Evolutionary conservation across 108 stramenopile species (phyloP), one percentile per base, ranked within the genome.

Genomic region (Fistulifera pelliculosa): DNA sequence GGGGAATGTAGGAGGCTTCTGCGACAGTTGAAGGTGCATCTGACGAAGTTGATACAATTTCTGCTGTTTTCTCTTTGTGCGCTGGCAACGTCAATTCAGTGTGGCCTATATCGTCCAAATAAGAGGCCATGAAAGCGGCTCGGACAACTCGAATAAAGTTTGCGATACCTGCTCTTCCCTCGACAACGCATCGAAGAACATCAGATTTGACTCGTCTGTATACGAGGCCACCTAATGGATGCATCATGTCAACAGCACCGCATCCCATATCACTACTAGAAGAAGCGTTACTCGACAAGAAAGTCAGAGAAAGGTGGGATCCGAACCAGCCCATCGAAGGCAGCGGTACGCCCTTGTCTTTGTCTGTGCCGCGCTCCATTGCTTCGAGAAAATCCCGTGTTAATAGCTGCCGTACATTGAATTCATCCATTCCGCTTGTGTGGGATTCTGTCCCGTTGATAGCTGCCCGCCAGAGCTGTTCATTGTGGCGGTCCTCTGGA

Each of bases 381-480:
- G 70, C 69, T 51, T 85, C 81, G 2, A 87, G 61, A 21, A 71
- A 55, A 66, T 92, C 90, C 49, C 68, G 62, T 0, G 61, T 57
- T 27, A 83, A 68, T 7, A 92, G 60, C 54, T 92, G 90, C n/a
- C 86, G 73, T 12, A 92, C 41, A 16, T 74, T 58, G 57, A 80
- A 85, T 57, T 92, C 90, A 50, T 92, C 90, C 40, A 81, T 71
- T 3, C 83, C 61, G 4, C 80, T 75, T 18, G 90, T 87, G 61
- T 88, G 90, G 0, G 84, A 85, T 67, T 92, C 90, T 10, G 90
- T 84, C 14, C 90, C 90, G 66, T 92, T 92, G 27, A 64, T 72
- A n/a, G 76, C 70, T 18, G 83, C 80, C 49, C 90, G 77, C 84
- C 83, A 87, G 12, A 92, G 69, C 35, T 87, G 81, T 44, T 85